A percentile compares a stretch with the other conserved stretches of the same genome.
These are phyloP conservation scores for Lactarius deliciosus DNA, from an alignment of 768 basidiomycete genomes.

Conservation along the genomic window DNA sequence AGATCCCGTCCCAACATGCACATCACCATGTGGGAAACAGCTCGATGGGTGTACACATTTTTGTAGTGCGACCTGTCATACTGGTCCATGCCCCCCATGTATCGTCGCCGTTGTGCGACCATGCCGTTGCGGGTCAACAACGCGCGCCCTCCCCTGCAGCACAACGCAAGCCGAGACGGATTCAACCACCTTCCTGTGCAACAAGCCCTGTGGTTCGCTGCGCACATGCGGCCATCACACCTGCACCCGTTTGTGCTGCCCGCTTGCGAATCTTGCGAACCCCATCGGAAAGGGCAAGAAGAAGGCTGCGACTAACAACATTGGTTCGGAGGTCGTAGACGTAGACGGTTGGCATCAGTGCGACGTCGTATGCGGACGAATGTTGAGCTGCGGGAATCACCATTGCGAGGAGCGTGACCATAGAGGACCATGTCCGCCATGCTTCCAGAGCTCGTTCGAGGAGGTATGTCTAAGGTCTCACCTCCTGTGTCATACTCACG, in stretches of 20 bases:
- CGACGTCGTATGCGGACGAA: constrained; percentile 74
- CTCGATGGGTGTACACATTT: constrained; percentile 68
- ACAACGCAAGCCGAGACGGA: constrained; percentile 40
- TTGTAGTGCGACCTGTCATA: constrained; percentile 72
- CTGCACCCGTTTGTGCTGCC: constrained; percentile 85
- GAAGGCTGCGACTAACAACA: constrained; percentile 42
- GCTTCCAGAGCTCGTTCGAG: constrained; percentile 87
- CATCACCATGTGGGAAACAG: constrained; percentile 61
- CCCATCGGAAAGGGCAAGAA: constrained; percentile 55
- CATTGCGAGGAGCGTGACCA: constrained; percentile 81
- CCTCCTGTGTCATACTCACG: not conserved
- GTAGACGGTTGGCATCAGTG: constrained; percentile 78
- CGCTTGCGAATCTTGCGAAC: constrained; percentile 64
- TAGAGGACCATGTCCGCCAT: constrained; percentile 75
- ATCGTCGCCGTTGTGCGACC: constrained; percentile 63
- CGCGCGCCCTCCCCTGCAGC: constrained; percentile 54
- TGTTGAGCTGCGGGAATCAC: constrained; percentile 75
- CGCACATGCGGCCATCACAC: constrained; percentile 86
- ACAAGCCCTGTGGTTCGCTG: constrained; percentile 72
- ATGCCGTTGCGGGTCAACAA: constrained; percentile 84
- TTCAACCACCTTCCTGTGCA: constrained; percentile 67
- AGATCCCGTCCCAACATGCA: constrained; percentile 80
- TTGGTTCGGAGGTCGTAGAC: constrained; percentile 50
- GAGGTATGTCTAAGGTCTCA: constrained; percentile 53
- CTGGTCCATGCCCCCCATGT: constrained; percentile 80